These are phyloP conservation scores for Theileria parva DNA, from an alignment of 169 alveolate species.

Conservation along the genomic window DNA sequence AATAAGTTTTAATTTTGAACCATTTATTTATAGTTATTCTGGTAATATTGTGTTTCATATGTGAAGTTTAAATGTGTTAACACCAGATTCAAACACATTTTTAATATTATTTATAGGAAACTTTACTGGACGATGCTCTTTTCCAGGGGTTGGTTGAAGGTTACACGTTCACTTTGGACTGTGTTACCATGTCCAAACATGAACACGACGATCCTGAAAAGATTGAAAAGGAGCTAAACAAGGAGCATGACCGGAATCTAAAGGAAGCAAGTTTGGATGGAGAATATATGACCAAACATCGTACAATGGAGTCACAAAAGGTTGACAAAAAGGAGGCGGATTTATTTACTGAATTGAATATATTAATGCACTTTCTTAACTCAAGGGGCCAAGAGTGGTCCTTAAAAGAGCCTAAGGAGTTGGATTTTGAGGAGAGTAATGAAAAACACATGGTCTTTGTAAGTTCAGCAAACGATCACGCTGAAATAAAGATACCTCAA, in stretches of 20 bases:
- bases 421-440: slow-evolving; percentile 35
- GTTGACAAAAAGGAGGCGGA: slow-evolving; percentile 59
- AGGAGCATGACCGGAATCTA: slow-evolving; percentile 38
- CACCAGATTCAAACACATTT: background rate
- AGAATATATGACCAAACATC: slow-evolving; percentile 52
- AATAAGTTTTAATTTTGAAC: background rate
- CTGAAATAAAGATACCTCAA: slow-evolving; percentile 43
- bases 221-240: slow-evolving; percentile 6
- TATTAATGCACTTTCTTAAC: slow-evolving; percentile 44
- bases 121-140: slow-evolving; percentile 53
- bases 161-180: slow-evolving; percentile 61
- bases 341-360: slow-evolving; percentile 46
- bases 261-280: slow-evolving; percentile 55
- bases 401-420: slow-evolving; percentile 51
- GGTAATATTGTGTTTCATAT: background rate
- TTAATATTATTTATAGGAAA: slow-evolving; percentile 21
- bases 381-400: slow-evolving; percentile 50
- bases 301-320: slow-evolving; percentile 54
- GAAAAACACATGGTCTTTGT: slow-evolving; percentile 61
- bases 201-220: slow-evolving; percentile 8
- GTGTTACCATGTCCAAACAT: slow-evolving; percentile 48
- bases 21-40: background rate
- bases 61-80: background rate
- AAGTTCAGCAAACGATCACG: slow-evolving; percentile 33
- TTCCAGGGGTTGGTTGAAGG: slow-evolving; percentile 62